Conservation (phyloP, 2,329 filamentous ascomycete genomes). For the Aspergillus melleus region DNA sequence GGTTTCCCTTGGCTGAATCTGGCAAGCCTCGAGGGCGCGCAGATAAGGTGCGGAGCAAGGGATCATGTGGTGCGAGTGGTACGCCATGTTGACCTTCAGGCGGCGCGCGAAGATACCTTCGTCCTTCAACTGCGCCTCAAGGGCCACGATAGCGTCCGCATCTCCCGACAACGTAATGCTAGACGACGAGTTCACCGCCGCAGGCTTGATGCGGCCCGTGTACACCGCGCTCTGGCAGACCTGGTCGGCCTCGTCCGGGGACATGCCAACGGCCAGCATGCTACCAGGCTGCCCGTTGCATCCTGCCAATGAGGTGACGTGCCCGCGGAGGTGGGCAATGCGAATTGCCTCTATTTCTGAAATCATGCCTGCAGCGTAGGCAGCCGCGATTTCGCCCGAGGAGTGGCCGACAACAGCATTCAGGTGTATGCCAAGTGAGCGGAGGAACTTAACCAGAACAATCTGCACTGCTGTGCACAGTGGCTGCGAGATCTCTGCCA, state of each 20-base stretch:
- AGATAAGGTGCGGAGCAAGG: constrained; percentile 32
- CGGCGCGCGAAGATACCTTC: constrained; percentile 40
- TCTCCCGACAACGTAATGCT: constrained; percentile 51
- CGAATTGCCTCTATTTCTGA: constrained; percentile 44
- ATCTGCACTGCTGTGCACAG: constrained; percentile 31
- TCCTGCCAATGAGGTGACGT: constrained; percentile 25
- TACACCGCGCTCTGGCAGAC: constrained; percentile 28
- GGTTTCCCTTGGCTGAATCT: background rate
- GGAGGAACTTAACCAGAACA: constrained; percentile 25
- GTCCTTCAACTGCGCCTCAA: constrained; percentile 30
- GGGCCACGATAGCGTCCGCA: constrained; percentile 33
- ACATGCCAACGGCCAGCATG: constrained; percentile 52
- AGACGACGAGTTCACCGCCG: constrained; percentile 41
- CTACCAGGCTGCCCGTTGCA: constrained; percentile 32
- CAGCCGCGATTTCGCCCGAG: constrained; percentile 53
- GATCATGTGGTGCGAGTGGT: constrained; percentile 48
- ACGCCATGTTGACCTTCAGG: constrained; percentile 46
- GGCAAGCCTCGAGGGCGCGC: constrained; percentile 18
- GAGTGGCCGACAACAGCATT: constrained; percentile 50
- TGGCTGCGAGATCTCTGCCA: constrained; percentile 25
- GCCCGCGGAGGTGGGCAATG: constrained; percentile 50
- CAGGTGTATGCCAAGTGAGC: constrained; percentile 34
- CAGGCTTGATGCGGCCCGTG: constrained; percentile 30
- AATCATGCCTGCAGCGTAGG: constrained; percentile 51
- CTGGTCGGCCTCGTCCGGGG: constrained; percentile 36